Evolutionary conservation across 495 filamentous ascomycete species (phyloP).

Genomic region (Thermochaetoides thermophila): DNA sequence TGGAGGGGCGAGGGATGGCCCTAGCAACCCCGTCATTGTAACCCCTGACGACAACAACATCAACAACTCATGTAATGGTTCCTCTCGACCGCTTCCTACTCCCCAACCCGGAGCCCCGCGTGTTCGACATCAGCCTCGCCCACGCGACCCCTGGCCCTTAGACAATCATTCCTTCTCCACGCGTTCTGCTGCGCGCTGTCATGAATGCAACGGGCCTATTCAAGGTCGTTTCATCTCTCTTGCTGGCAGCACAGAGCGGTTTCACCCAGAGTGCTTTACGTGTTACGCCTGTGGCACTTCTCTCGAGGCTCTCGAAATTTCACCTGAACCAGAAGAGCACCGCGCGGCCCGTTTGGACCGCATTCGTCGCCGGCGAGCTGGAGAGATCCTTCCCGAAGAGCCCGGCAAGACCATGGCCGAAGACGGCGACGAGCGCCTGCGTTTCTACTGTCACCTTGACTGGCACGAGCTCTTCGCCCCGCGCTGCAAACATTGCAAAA

Average conservation of each 20-base stretch:
- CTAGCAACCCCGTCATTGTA: slow-evolving; percentile 30
- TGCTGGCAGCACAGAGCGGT: slow-evolving; percentile 48
- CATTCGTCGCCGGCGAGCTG: slow-evolving; percentile 43
- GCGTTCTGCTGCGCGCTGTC: slow-evolving; percentile 64
- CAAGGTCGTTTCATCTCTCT: slow-evolving; percentile 82
- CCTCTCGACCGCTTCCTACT: slow-evolving; percentile 26
- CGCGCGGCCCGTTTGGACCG: slow-evolving; percentile 55
- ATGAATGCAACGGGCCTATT: slow-evolving; percentile 69
- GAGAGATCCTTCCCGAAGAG: slow-evolving; percentile 42
- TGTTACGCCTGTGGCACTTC: slow-evolving; percentile 78
- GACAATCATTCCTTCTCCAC: slow-evolving; percentile 28
- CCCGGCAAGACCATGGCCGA: slow-evolving; percentile 45
- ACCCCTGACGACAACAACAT: slow-evolving; percentile 25
- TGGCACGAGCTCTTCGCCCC: slow-evolving; percentile 93
- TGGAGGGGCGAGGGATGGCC: slow-evolving; percentile 10
- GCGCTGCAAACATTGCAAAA: slow-evolving; percentile 90
- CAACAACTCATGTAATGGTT: slow-evolving; percentile 14
- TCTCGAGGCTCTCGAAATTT: slow-evolving; percentile 92
- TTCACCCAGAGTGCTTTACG: slow-evolving; percentile 86
- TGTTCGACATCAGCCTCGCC: slow-evolving; percentile 23
- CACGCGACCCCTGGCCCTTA: slow-evolving; percentile 33
- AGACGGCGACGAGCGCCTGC: slow-evolving; percentile 50
- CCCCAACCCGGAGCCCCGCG: slow-evolving; percentile 20
- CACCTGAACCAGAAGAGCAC: slow-evolving; percentile 66
- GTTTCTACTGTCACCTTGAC: slow-evolving; percentile 96